phyloP scores from a whole-genome alignment of 2,329 filamentous ascomycete genomes.

The Mollisia scopiformis region DNA sequence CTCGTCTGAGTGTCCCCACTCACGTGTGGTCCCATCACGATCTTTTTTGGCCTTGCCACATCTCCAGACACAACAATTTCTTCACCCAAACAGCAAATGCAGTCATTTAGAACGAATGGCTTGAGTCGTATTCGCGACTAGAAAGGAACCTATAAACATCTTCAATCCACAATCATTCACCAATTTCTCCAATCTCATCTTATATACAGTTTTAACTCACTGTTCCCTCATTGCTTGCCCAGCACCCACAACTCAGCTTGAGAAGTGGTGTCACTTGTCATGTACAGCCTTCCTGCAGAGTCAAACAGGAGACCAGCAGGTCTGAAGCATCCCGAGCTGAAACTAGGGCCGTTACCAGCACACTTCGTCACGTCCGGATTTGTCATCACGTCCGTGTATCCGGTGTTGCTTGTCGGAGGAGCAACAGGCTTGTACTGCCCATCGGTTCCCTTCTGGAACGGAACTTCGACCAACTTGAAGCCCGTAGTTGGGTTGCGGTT shows the following conservation, averaged over 20 bases:
- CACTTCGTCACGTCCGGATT: slow-evolving; percentile 24
- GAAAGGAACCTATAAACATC: background rate
- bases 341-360: slow-evolving; percentile 21
- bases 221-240: slow-evolving; percentile 12
- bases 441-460: slow-evolving; percentile 16
- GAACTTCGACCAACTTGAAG: slow-evolving; percentile 15
- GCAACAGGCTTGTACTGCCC: slow-evolving; percentile 13
- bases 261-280: slow-evolving; percentile 22
- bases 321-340: slow-evolving; percentile 22
- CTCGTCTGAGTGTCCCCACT: no score
- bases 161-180: background rate
- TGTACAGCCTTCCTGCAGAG: slow-evolving; percentile 16
- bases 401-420: background rate
- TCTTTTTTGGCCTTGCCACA: no score
- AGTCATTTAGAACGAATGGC: background rate
- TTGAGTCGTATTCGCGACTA: background rate
- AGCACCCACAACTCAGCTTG: slow-evolving; percentile 24
- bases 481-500: slow-evolving; percentile 13
- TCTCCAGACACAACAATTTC: no score
- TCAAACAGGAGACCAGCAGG: slow-evolving; percentile 23
- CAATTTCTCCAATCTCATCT: background rate
- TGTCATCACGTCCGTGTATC: slow-evolving; percentile 15
- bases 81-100: background rate
- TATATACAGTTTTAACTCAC: slow-evolving; percentile 1
- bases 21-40: no score